Evolutionary conservation across 805 yeast genomes (phyloP).

Genomic region (Sugiyamaella boreocaroliniensis): DNA sequence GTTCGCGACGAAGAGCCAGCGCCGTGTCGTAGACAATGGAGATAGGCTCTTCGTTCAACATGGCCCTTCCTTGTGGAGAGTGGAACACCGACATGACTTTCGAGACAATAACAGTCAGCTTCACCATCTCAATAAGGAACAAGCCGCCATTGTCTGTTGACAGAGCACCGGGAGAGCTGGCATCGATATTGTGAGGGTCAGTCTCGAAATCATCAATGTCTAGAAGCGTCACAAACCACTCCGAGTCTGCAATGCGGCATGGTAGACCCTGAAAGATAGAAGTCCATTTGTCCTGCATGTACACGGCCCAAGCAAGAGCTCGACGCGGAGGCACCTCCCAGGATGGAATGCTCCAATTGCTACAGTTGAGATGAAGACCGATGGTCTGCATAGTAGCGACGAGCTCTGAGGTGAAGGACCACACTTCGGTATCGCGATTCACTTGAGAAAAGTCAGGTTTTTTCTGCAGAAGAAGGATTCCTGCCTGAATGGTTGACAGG

Average conservation of each 20-base stretch:
- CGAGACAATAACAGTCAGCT: constrained; percentile 2
- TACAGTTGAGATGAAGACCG: constrained; percentile 24
- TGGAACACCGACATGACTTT: background rate
- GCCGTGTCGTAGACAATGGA: background rate
- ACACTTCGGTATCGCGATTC: constrained; percentile 16
- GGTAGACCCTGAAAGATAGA: constrained; percentile 24
- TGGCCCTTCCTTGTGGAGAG: background rate
- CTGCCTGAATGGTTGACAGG: constrained; percentile 34
- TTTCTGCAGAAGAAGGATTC: constrained; percentile 28
- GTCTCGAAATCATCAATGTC: constrained; percentile 23
- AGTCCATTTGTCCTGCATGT: constrained; percentile 23
- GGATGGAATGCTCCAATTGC: constrained; percentile 25
- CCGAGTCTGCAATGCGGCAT: constrained; percentile 21
- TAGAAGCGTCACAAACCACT: constrained; percentile 24
- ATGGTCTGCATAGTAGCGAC: constrained; percentile 23
- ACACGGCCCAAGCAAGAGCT: constrained; percentile 27
- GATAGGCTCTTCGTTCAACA: background rate
- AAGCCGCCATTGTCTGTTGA: background rate
- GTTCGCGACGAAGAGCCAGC: background rate
- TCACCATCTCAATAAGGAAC: constrained; percentile 4
- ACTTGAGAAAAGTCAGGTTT: constrained; percentile 10
- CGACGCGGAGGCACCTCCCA: constrained; percentile 25
- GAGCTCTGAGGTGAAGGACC: constrained; percentile 22
- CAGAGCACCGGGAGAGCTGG: background rate
- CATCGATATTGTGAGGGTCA: background rate